Percentiles rank a stretch among this genome's conserved stretches.
phyloP scores from a whole-genome alignment of 768 basidiomycete genomes.

The Ramaria sp. region DNA sequence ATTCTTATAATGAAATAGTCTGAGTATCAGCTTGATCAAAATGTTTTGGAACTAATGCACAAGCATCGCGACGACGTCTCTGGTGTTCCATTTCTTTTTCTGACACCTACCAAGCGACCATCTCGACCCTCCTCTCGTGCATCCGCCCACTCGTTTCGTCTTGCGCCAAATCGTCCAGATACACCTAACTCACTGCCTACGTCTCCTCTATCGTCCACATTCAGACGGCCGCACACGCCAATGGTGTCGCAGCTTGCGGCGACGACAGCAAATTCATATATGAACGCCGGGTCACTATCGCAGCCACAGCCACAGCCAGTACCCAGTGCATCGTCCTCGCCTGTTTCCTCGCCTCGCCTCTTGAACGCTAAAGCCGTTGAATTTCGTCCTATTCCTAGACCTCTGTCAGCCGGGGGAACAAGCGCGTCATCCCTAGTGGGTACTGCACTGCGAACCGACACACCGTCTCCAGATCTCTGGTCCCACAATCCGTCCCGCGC shows the following conservation, averaged over 20 bases:
- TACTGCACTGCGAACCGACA: conserved; percentile 47
- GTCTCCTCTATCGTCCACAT: conserved; percentile 65
- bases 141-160: conserved; percentile 54
- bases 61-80: conserved; percentile 80
- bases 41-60: conserved; percentile 92
- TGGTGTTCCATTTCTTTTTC: conserved; percentile 72
- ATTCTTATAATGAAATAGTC: conserved; percentile 14
- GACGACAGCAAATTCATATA: conserved; percentile 42
- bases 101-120: conserved; percentile 70
- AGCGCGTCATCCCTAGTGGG: conserved; percentile 39
- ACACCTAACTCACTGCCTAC: conserved; percentile 66
- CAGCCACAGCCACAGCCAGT: conserved; percentile 51
- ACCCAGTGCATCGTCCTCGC: conserved; percentile 76
- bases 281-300: conserved; percentile 39
- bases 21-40: conserved; percentile 60
- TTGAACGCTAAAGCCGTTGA: conserved; percentile 86
- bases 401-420: conserved; percentile 63
- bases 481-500: conserved; percentile 53
- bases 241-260: conserved; percentile 63
- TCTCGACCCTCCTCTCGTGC: conserved; percentile 76
- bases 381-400: conserved; percentile 76
- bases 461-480: conserved; percentile 88
- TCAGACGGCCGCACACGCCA: conserved; percentile 73
- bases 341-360: conserved; percentile 72
- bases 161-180: conserved; percentile 56